Base-by-base conservation (phyloP, 495 filamentous ascomycete genomes). In the Umbilicaria muhlenbergii region DNA sequence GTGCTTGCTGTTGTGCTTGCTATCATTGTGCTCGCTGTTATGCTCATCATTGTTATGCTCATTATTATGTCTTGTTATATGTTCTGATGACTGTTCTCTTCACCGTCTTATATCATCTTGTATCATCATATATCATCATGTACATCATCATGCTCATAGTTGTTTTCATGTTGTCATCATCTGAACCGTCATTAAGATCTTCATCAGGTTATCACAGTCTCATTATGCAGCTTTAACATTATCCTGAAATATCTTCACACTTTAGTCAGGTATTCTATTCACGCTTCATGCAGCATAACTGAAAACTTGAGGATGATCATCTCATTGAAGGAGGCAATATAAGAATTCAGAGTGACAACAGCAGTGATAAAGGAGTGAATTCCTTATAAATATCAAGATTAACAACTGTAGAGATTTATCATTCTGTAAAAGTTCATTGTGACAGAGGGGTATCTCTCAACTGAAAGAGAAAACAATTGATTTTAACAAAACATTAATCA, bases 271-370 rank as follows among this genome's bases (percentile, higher is more conserved):
- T 50, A 41, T 45, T 50, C 34, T 36, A 42, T 50, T 50, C 43
- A 28, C 41, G n/a, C 46, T 49, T 44, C 46, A 7, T 17, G 47
- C 35, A 37, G 39, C 34, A 28, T 39, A 19, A 51, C 14, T 38
- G 50, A 46, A 52, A 52, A 52, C 50, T 52, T 52, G 42, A 52
- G 50, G 42, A 49, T 36, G 43, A 39, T 34, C 24, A 41, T 49
- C 43, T 50, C 42, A 35, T 52, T 35, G 45, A 43, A 44, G 41
- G 32, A 28, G 34, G 44, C 41, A 54, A 51, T 32, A 33, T 43
- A 54, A 44, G 35, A 36, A 51, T 51, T 51, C 44, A 46, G 36
- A 39, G 36, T 37, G 42, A 44, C 47, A 33, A 32, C 49, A 21
- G 47, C 47, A 43, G 49, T 45, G 45, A 51, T 37, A 48, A 48